Evolutionary conservation across 179 eudicot genomes (phyloP), one percentile per base, ranked within the genome.

Genomic region (Heliamphora pulchella): DNA sequence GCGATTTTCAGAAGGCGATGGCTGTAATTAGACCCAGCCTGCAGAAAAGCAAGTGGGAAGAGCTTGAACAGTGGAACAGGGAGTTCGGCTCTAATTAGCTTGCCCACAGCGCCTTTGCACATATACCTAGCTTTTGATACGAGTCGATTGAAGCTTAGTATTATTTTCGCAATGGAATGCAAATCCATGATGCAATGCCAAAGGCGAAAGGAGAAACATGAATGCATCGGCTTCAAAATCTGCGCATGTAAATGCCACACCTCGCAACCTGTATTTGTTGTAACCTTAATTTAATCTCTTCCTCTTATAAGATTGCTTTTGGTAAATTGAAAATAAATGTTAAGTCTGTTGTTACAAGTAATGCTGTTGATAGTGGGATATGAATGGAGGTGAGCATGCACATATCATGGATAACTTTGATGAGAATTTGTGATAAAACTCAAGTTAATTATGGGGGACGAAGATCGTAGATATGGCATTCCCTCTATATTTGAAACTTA

Each of bases 1-100:
- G 83, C 39, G 98, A 95, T 87, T 95, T 93, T 83, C 84, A 80
- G 77, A 89, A 84, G 81, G 98, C 98, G 11, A 91, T 89, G 92
- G 81, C 87, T n/a, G 96, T 93, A 3, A 88, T 95, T 39, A 88
- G 96, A 86, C 98, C 98, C 14, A 95, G 98, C 87, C 75, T 93
- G 77, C 87, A 89, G 66, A 95, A 86, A 84, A 91, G 92, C 87
- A 91, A 92, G 82, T 96, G 98, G 98, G 90, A 89, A 85, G 98
- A 95, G 84, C 94, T 95, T 47, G 97, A 95, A 87, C 85, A 75
- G 71, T 95, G 98, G 98, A 96, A 96, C 78, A 82, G 80, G 54
- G 91, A 91, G 81, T 93, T 96, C 48, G 99, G 99, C 71, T 89
- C 98, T 48, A 90, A 85, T 85, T 94, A 86, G 86, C 80, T 81